phyloP scores from a whole-genome alignment of 257 asterid genomes.

The Gentiana dahurica region DNA sequence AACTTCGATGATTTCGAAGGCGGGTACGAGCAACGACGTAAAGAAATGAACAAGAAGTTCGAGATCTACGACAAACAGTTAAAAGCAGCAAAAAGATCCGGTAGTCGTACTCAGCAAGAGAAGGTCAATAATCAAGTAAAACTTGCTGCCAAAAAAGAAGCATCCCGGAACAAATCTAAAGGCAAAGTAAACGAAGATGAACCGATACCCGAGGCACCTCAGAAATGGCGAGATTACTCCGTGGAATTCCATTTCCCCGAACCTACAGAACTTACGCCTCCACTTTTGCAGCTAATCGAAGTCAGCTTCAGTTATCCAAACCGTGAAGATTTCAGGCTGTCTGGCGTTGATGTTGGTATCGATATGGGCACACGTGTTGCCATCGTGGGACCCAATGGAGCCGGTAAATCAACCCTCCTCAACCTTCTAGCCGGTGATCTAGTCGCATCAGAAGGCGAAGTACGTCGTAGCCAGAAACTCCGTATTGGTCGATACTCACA shows the following conservation, averaged over 20 bases:
- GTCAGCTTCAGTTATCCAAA: slow-evolving; percentile 27
- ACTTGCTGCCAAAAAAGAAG: slow-evolving; percentile 15
- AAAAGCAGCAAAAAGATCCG: slow-evolving; percentile 24
- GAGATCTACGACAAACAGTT: slow-evolving; percentile 16
- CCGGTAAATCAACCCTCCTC: slow-evolving; percentile 19
- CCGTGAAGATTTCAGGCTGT: slow-evolving; percentile 18
- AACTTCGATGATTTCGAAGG: slow-evolving; percentile 18
- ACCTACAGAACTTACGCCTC: slow-evolving; percentile 20
- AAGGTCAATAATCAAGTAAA: slow-evolving; percentile 22
- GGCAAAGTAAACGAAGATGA: slow-evolving; percentile 20
- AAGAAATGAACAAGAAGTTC: slow-evolving; percentile 22
- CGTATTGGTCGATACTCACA: slow-evolving; percentile 68
- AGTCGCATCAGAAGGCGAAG: slow-evolving; percentile 51
- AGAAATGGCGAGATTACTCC: slow-evolving; percentile 22
- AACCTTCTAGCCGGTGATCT: slow-evolving; percentile 33
- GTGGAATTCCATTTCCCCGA: slow-evolving; percentile 28
- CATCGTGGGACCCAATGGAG: slow-evolving; percentile 23
- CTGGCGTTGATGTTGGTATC: slow-evolving; percentile 18
- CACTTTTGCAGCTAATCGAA: slow-evolving; percentile 18
- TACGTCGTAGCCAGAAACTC: slow-evolving; percentile 51
- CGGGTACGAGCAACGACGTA: slow-evolving; percentile 22
- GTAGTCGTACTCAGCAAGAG: slow-evolving; percentile 17
- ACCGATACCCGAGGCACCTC: slow-evolving; percentile 13
- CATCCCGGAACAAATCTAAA: slow-evolving; percentile 15
- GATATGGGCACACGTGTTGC: slow-evolving; percentile 25